Evolutionary conservation across 1,284 basidiomycete genomes (phyloP), one percentile per base, ranked within the genome.

Genomic region (Moesziomyces aphidis): DNA sequence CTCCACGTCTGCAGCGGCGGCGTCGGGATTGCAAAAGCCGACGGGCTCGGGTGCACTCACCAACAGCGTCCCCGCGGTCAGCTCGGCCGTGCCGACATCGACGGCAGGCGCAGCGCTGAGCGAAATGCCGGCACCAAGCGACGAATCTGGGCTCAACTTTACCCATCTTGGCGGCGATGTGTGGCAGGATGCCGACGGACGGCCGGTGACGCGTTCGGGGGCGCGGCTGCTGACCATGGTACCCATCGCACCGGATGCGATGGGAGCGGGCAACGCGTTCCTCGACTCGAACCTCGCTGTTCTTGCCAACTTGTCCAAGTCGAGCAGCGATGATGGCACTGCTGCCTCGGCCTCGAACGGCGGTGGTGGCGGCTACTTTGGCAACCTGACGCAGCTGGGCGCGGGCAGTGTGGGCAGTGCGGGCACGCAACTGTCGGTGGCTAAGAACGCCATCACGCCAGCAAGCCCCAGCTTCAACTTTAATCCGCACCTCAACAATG

Each of bases 191-290:
- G 68, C 72, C 1, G 51, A 74, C 19, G 77, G 77, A 15, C 52
- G 62, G 46, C 77, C 77, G 0, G 72, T 79, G 6, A 73, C 72
- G 24, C 59, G 77, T 7, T 62, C 71, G 4, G 79, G 77, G 8
- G 72, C 76, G 8, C 62, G 69, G 31, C 55, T 80, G 19, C 45
- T 80, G 50, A 79, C 78, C 11, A 79, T 79, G 78, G 73, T 79
- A 0, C 78, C 78, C 1, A 28, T 74, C 42, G 49, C 44, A 24
- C 66, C 62, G 4, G 59, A 63, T n/a, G 61, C 57, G 1, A 36
- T 63, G 2, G 45, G 57, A 9, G 57, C 57, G 0, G 55, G 57
- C 47, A 64, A 61, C 21, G 46, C 61, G 0, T 64, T 70, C 67
- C 55, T 70, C 23, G 57, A 70, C 46, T 64, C 67, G 45, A 70